These are phyloP conservation scores for Spiraea crenata DNA, from an alignment of 331 rosid species.

Conservation along the genomic window DNA sequence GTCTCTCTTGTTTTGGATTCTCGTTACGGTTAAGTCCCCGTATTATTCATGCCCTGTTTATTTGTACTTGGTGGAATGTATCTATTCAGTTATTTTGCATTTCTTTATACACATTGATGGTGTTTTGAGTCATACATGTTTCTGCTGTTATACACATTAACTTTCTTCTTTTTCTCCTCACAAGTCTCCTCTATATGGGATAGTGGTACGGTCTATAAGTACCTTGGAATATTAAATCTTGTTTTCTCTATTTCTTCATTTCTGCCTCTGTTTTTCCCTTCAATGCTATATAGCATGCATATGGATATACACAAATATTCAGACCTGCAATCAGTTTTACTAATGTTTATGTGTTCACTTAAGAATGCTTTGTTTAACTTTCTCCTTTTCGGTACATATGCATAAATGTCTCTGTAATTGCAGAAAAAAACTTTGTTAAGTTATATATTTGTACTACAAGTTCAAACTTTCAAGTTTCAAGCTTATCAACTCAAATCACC, in stretches of 20 bases:
- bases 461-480: not conserved
- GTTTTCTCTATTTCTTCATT: not conserved
- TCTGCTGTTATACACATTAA: slow-evolving; percentile 7
- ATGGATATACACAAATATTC: not conserved
- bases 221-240: not conserved
- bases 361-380: not conserved
- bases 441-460: not conserved
- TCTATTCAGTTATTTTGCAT: not conserved
- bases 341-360: not conserved
- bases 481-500: not conserved
- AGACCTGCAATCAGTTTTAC: not conserved
- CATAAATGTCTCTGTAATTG: not conserved
- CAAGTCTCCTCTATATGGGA: slow-evolving; percentile 78
- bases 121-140: not conserved
- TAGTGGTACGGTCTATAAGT: slow-evolving; percentile 55
- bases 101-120: not conserved
- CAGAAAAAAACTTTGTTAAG: not conserved
- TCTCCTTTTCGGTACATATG: not conserved
- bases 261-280: slow-evolving; percentile 1
- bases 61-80: no score
- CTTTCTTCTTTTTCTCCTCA: slow-evolving; percentile 35
- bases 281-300: no score
- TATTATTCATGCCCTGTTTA: not conserved
- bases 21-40: no score
- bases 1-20: no score